Evolutionary conservation across 1,139 yeast genomes (phyloP), one percentile per base, ranked within the genome.

Genomic region (Meyerozyma smithsonii): DNA sequence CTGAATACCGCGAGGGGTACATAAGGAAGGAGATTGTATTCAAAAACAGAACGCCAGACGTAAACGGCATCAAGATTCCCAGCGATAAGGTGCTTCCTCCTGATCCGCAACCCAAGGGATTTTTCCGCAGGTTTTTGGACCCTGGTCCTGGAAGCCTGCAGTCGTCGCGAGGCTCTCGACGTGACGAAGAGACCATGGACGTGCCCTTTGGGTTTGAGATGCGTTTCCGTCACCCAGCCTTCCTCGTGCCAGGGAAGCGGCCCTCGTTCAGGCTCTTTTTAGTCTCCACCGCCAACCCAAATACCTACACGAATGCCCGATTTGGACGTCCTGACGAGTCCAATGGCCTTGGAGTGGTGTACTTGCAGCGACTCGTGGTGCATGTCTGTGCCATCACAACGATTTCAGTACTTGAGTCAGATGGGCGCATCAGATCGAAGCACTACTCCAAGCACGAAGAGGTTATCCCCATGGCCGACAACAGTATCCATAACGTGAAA

Each of bases 331-430:
- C 69, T 0, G 67, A 66, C 1, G 71, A 69, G 30, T 61, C 68
- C 28, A 73, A 74, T 41, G 80, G 80, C 0, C 52, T 73, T 35
- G 81, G 81, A 0, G 59, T 66, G 11, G 54, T 76, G 0, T 74
- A 69, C 46, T 47, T 76, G 32, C 74, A 69, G 37, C 52, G 55
- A 25, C 49, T 76, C 16, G 47, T 49, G 8, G 56, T 74, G 4
- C 69, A 64, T n/a, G 48, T 76, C 25, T 50, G 50, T 2, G 49
- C 61, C 4, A 55, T 57, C 11, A 70, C 75, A 0, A 37, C 47
- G 4, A 52, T 63, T 2, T 64, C 72, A 11, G 75, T 66, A 2
- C 42, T 64, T n/a, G 73, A 66, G 40, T 49, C 46, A 17, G 69
- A 62, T 41, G 64, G 65, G 0, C 40, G 46, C 2, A 16, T 36